These are phyloP conservation scores for Fusarium sp. DNA, from an alignment of 2,329 filamentous ascomycete genomes.

Conservation along the genomic window DNA sequence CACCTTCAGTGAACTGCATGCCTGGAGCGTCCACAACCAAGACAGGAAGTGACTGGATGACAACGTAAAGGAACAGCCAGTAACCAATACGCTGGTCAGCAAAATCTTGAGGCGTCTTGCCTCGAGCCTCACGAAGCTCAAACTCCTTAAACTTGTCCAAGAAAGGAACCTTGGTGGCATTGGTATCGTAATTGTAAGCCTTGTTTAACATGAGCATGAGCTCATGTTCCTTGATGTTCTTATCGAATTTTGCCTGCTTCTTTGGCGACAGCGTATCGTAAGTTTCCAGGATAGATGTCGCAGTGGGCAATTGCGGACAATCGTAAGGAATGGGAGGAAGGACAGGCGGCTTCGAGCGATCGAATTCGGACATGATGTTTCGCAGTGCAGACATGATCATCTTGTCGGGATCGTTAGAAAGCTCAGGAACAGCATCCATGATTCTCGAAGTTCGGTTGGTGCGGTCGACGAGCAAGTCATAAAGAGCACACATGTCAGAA, in stretches of 20 bases:
- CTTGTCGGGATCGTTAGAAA: conserved; percentile 65
- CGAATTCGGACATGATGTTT: conserved; percentile 85
- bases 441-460: conserved; percentile 80
- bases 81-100: conserved; percentile 77
- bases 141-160: conserved; percentile 75
- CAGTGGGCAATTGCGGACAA: conserved; percentile 77
- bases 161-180: conserved; percentile 67
- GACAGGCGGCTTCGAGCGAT: conserved; percentile 87
- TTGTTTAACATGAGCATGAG: conserved; percentile 79
- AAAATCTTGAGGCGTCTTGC: conserved; percentile 72
- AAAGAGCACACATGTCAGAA: conserved; percentile 84
- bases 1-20: conserved; percentile 72
- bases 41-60: conserved; percentile 80
- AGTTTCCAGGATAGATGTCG: conserved; percentile 71
- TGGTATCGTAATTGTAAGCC: conserved; percentile 81
- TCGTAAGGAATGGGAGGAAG: conserved; percentile 93
- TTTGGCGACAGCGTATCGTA: conserved; percentile 73
- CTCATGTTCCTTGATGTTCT: conserved; percentile 81
- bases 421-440: conserved; percentile 70
- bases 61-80: conserved; percentile 84
- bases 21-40: conserved; percentile 79
- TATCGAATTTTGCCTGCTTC: conserved; percentile 77
- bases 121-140: conserved; percentile 72
- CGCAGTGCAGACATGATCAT: conserved; percentile 76
- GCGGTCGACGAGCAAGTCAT: conserved; percentile 88